These are phyloP conservation scores for Gracilariopsis chorda DNA, from an alignment of 23 red algal genomes.

Conservation along the genomic window DNA sequence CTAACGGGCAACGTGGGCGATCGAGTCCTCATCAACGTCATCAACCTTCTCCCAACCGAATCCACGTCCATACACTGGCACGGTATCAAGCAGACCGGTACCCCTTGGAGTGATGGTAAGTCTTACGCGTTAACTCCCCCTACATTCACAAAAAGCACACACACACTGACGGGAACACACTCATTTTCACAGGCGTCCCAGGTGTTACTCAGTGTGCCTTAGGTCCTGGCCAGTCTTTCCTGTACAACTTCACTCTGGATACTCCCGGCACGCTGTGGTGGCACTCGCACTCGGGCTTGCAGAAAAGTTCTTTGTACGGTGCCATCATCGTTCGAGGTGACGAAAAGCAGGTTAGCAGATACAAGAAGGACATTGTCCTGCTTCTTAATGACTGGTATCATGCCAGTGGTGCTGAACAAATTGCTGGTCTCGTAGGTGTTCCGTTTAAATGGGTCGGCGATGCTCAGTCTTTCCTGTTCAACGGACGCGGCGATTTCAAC, in stretches of 20 bases:
- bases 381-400: slow-evolving; percentile 51
- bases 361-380: neutral
- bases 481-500: slow-evolving; percentile 36
- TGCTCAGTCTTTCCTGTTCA: slow-evolving; percentile 24
- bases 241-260: slow-evolving; percentile 26
- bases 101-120: slow-evolving; percentile 19
- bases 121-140: neutral
- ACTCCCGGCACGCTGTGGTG: slow-evolving; percentile 41
- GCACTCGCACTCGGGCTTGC: slow-evolving; percentile 42
- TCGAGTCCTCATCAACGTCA: slow-evolving; percentile 12
- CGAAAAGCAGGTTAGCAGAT: neutral
- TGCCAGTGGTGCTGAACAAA: neutral
- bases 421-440: neutral
- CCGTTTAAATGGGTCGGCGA: slow-evolving; percentile 43
- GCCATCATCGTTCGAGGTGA: slow-evolving; percentile 42
- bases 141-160: neutral
- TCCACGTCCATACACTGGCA: slow-evolving; percentile 52
- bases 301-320: slow-evolving; percentile 44
- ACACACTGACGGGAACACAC: too few species aligned
- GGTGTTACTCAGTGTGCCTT: slow-evolving; percentile 31
- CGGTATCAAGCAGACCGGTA: slow-evolving; percentile 45
- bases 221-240: slow-evolving; percentile 14
- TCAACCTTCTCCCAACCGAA: slow-evolving; percentile 10
- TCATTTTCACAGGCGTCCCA: slow-evolving; percentile 35
- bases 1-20: slow-evolving; percentile 10